Evolutionary conservation across 2,329 filamentous ascomycete genomes (phyloP), one percentile per base, ranked within the genome.

Genomic region (Periconia sp.): DNA sequence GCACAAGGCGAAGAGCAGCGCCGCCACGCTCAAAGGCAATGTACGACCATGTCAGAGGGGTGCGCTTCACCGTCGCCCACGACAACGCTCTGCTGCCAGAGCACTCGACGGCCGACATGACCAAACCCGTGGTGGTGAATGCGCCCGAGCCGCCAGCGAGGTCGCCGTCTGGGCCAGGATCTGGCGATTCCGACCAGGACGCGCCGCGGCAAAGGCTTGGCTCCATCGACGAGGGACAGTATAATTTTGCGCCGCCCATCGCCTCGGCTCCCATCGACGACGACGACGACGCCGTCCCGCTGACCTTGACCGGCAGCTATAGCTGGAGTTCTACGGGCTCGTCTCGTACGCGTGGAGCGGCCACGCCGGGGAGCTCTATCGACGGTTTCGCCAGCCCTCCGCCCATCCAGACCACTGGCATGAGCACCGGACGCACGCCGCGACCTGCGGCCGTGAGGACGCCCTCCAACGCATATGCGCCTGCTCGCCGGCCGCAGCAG

Each of bases 121-220:
- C 48, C 49, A 62, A 53, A 53, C 61, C 63, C 25, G 46, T 65
- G 21, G 61, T 63, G 25, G 58, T 60, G 47, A 68, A 68, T 39
- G 59, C 47, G 25, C 64, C 63, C 12, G 54, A 54, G 40, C 30
- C 44, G 23, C 44, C 69, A 50, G 70, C 68, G 22, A 61, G 53
- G 52, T 76, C 81, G 55, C 77, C 75, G 25, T 79, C 79, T 33
- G 75, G 71, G 45, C 78, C 78, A 13, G 71, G 61, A 30, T 77
- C 75, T 10, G 76, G 76, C 16, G 73, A 70, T 13, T 29, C 25
- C 47, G 76, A 78, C 30, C 61, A 63, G 29, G 68, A 72, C 51
- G 76, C 76, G 56, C 69, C 69, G 47, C 70, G 69, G 56, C 78
- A 82, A 55, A 74, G 69, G 34, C 74, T 78, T 36, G 77, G 72